phyloP scores from a whole-genome alignment of 371 early-diverging fungal genomes.

The Mortierella polycephala region DNA sequence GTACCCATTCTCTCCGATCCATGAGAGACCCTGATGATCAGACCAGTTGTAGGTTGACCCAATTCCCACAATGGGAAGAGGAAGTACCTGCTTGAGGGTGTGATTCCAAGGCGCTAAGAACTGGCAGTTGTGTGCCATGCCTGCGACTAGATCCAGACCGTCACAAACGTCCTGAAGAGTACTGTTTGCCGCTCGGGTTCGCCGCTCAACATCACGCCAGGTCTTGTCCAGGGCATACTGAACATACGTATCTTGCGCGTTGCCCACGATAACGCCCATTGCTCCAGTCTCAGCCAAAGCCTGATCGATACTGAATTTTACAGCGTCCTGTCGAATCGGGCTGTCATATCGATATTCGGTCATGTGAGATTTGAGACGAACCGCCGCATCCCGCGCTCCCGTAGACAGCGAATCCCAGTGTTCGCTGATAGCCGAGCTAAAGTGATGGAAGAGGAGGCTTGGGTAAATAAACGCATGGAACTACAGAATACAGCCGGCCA shows the following conservation, averaged over 20 bases:
- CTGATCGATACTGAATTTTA: slow-evolving; percentile 19
- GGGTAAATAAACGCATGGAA: background rate
- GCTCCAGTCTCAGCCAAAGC: slow-evolving; percentile 16
- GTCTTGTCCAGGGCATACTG: slow-evolving; percentile 31
- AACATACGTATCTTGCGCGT: slow-evolving; percentile 14
- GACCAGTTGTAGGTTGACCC: slow-evolving; percentile 23
- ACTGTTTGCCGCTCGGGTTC: slow-evolving; percentile 8
- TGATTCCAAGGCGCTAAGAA: slow-evolving; percentile 30
- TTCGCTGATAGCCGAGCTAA: slow-evolving; percentile 26
- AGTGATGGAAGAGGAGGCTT: background rate
- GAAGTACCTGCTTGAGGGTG: slow-evolving; percentile 22
- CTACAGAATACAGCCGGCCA: background rate
- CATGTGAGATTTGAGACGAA: slow-evolving; percentile 35
- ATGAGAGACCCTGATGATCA: slow-evolving; percentile 17
- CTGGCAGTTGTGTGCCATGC: slow-evolving; percentile 1
- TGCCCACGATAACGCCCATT: slow-evolving; percentile 37
- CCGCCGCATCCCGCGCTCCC: slow-evolving; percentile 48
- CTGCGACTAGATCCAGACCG: background rate
- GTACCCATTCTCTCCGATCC: slow-evolving; percentile 44
- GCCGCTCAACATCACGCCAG: background rate
- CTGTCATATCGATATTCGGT: slow-evolving; percentile 42
- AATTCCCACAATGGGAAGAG: slow-evolving; percentile 40
- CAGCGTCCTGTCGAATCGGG: slow-evolving; percentile 13
- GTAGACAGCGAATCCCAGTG: slow-evolving; percentile 36
- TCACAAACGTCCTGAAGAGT: slow-evolving; percentile 21